Evolutionary conservation across 2,329 filamentous ascomycete species (phyloP), one percentile per base, ranked within the genome.

Genomic region (Ascosphaera aggregata): DNA sequence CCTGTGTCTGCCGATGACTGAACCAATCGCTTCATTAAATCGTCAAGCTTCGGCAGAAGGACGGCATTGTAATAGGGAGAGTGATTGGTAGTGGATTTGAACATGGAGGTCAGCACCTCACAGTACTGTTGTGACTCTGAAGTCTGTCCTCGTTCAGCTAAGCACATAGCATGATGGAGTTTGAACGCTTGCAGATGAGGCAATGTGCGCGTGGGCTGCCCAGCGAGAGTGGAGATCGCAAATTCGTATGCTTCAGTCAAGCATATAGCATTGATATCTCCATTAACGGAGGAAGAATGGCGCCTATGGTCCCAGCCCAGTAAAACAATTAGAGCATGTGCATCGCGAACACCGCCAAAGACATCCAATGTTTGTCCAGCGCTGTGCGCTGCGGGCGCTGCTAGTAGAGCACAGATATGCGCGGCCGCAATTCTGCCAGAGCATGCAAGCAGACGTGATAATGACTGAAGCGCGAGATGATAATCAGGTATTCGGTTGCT

Each of bases 211-310:
- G 65, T 56, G 17, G 65, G 60, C 2, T 67, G 65, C 19, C 64
- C 63, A 17, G 67, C 34, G 2, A 76, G 65, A 11, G 95, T 67
- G 8, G 80, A 80, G 9, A 81, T 63, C 0, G 80, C 84, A 54
- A 82, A 95, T 54, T 99, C 89, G 50, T 91, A 95, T 0, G 93
- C 73, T 55, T 99, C 89, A 34, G 82, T 95, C n/a, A 98, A 68
- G 38, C 94, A 64, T n/a, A 94, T 71, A 3, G 82, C 71, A 51
- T 95, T 84, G 4, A 80, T 67, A 48, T 95, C 84, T 45, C 76
- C 73, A 39, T 75, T 74, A 44, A 85, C 76, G 38, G 80, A 73
- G 39, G 76, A 69, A 4, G 73, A 68, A 43, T 77, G 69, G 37
- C 69, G 70, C 42, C 70, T 67, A 55, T 92, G 82, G 53, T 95